These are phyloP conservation scores for Penicillium simplicissimum DNA, from an alignment of 495 filamentous ascomycete genomes.

Conservation along the genomic window DNA sequence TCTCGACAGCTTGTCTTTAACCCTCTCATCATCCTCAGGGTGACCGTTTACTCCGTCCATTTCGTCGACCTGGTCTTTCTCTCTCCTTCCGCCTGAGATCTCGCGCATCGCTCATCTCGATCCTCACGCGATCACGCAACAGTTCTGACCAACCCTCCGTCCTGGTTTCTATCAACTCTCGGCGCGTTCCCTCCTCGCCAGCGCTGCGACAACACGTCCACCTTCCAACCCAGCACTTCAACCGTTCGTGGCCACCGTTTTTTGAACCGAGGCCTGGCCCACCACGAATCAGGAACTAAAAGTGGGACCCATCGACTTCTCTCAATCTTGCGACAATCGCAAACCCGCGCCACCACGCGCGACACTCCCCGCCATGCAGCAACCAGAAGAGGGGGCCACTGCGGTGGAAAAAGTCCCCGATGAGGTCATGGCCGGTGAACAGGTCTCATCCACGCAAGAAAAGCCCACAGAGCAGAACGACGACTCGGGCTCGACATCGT, in stretches of 20 bases:
- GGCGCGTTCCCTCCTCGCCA: not conserved
- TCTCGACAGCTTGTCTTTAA: not conserved
- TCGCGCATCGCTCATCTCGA: not conserved
- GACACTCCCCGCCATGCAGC: constrained; percentile 20
- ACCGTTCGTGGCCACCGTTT: not conserved
- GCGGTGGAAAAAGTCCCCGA: constrained; percentile 22
- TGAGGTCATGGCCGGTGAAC: constrained; percentile 8
- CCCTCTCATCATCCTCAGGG: not conserved
- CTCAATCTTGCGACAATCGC: constrained; percentile 6
- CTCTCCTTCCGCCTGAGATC: not conserved
- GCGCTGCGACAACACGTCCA: not conserved
- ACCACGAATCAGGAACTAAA: constrained; percentile 2
- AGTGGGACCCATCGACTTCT: constrained; percentile 11
- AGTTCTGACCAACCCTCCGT: not conserved
- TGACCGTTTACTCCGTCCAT: not conserved
- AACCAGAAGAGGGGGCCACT: constrained; percentile 24
- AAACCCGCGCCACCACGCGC: not conserved
- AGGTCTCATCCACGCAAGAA: not conserved
- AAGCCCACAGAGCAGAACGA: constrained; percentile 23
- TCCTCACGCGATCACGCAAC: not conserved
- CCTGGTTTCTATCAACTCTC: not conserved
- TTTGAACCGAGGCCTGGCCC: not conserved
- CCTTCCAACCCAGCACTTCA: not conserved
- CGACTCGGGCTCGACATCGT: constrained; percentile 31
- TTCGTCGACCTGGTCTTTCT: not conserved